Conservation (phyloP, 2,329 filamentous ascomycete genomes). For the Claviceps paspali region DNA sequence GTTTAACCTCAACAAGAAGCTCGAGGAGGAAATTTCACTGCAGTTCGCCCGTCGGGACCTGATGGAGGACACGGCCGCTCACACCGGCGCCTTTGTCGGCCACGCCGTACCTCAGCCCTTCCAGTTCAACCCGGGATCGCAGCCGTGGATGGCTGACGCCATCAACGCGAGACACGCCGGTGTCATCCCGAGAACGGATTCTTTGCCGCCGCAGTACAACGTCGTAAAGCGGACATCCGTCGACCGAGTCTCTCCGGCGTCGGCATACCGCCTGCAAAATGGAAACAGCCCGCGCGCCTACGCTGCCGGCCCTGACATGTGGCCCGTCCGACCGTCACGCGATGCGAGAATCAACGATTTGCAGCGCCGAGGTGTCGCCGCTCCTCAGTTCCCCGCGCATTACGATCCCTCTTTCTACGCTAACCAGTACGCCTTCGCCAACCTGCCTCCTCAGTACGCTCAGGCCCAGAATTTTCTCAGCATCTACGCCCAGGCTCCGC, state of each 20-base stretch:
- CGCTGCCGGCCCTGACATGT: constrained; percentile 20
- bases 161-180: constrained; percentile 12
- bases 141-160: constrained; percentile 27
- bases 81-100: constrained; percentile 13
- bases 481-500: constrained; percentile 2
- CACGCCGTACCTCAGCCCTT: constrained; percentile 22
- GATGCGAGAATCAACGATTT: constrained; percentile 21
- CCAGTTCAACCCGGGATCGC: constrained; percentile 31
- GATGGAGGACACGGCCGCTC: constrained; percentile 16
- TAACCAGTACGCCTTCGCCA: constrained; percentile 14
- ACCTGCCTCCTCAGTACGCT: constrained; percentile 20
- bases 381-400: constrained; percentile 16
- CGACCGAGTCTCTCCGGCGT: constrained; percentile 22
- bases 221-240: constrained; percentile 22
- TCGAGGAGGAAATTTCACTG: constrained; percentile 22
- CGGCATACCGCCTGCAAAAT: constrained; percentile 16
- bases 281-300: constrained; percentile 13
- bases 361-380: constrained; percentile 22
- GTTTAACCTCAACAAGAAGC: constrained; percentile 22
- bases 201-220: constrained; percentile 12
- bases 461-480: constrained; percentile 14
- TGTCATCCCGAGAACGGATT: constrained; percentile 17
- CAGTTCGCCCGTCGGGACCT: constrained; percentile 19
- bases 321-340: constrained; percentile 21
- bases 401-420: constrained; percentile 18